Evolutionary conservation across 192 early-diverging fungal species (phyloP).

Genomic region (Diversispora epigaea): DNA sequence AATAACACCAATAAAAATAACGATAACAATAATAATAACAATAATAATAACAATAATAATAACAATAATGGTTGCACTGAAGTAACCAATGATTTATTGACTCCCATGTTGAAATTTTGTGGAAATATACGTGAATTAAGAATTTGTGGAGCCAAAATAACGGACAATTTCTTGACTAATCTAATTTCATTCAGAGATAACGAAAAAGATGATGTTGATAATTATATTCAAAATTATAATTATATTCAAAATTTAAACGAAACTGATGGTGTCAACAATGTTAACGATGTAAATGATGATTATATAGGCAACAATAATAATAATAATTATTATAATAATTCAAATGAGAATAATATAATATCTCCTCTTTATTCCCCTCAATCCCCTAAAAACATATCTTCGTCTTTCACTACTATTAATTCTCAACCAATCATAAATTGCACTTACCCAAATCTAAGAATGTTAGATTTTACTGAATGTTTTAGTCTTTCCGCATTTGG

Average conservation of each 20-base stretch:
- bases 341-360: neutral
- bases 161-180: neutral
- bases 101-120: neutral
- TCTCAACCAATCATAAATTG: neutral
- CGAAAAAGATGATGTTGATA: no score
- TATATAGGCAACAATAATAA: no score
- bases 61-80: neutral
- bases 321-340: neutral
- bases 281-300: no score
- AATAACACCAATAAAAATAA: no score
- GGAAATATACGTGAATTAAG: neutral
- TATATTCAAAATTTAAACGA: no score
- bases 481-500: neutral
- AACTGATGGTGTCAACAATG: no score
- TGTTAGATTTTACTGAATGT: conserved; percentile 19
- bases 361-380: neutral
- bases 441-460: neutral
- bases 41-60: neutral
- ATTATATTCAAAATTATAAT: no score
- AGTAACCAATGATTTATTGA: neutral
- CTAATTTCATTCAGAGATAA: neutral
- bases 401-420: neutral
- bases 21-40: no score
- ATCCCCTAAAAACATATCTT: neutral
- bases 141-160: neutral